Conservation (phyloP, 768 basidiomycete genomes). For the Russula sp. region DNA sequence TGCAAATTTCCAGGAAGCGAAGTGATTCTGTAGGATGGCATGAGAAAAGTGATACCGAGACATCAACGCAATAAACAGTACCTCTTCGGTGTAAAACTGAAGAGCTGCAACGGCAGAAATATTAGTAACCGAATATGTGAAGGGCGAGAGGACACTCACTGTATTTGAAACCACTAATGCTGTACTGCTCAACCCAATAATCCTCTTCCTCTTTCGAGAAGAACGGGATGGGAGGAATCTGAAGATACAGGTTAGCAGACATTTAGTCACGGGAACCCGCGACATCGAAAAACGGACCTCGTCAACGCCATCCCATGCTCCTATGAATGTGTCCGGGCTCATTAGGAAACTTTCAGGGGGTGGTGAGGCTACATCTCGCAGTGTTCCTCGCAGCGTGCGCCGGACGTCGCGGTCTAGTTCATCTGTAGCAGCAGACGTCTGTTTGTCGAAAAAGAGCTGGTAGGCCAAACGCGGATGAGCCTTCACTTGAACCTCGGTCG, state of each 20-base stretch:
- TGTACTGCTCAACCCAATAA: slow-evolving; percentile 64
- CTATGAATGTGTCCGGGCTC: slow-evolving; percentile 49
- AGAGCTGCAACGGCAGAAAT: slow-evolving; percentile 44
- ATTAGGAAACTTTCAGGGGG: slow-evolving; percentile 56
- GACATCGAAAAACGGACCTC: slow-evolving; percentile 37
- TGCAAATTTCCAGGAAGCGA: slow-evolving; percentile 40
- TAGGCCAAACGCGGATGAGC: slow-evolving; percentile 56
- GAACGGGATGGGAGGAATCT: slow-evolving; percentile 64
- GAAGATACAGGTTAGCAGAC: slow-evolving; percentile 8
- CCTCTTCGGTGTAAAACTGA: slow-evolving; percentile 61
- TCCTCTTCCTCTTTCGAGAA: slow-evolving; percentile 61
- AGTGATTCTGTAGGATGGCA: slow-evolving; percentile 40
- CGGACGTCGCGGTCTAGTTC: slow-evolving; percentile 58
- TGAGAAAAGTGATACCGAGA: neutral
- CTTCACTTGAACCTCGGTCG: slow-evolving; percentile 42
- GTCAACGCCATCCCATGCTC: slow-evolving; percentile 47
- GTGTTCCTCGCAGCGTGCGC: slow-evolving; percentile 54
- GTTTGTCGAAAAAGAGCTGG: slow-evolving; percentile 51
- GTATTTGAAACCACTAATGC: slow-evolving; percentile 53
- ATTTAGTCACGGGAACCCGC: neutral
- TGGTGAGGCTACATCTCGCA: slow-evolving; percentile 52
- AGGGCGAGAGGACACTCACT: slow-evolving; percentile 44
- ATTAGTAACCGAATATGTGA: slow-evolving; percentile 2
- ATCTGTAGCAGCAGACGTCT: slow-evolving; percentile 45
- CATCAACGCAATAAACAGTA: slow-evolving; percentile 32